These are phyloP conservation scores for Talaromyces borbonicus DNA, from an alignment of 495 filamentous ascomycete genomes.

Conservation along the genomic window DNA sequence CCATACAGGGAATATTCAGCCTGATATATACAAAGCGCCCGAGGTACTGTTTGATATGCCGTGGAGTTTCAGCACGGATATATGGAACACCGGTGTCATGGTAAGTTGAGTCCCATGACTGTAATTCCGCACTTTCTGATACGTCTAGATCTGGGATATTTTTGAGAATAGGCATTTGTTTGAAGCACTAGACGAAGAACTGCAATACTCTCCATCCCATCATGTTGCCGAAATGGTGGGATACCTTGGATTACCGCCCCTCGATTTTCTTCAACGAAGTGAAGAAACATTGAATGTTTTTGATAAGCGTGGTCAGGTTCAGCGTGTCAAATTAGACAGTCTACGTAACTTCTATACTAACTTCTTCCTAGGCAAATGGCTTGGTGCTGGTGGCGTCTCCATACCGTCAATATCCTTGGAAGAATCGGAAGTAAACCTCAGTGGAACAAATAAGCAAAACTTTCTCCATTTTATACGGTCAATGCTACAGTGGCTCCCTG, in stretches of 20 bases:
- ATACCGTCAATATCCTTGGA: conserved; percentile 9
- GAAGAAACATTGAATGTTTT: conserved; percentile 16
- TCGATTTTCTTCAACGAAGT: conserved; percentile 15
- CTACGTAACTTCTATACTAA: conserved; percentile 5
- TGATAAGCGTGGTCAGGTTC: conserved; percentile 14
- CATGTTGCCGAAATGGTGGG: conserved; percentile 21
- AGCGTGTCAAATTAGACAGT: not conserved
- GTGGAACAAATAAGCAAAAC: conserved; percentile 15
- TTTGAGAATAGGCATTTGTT: too few species aligned
- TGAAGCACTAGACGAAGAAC: conserved; percentile 6
- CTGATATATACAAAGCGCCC: too few species aligned
- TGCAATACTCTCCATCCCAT: conserved; percentile 13
- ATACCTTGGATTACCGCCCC: conserved; percentile 18
- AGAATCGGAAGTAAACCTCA: conserved; percentile 15
- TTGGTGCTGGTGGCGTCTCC: conserved; percentile 2
- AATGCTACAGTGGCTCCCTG: conserved; percentile 34
- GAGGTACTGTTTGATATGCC: too few species aligned
- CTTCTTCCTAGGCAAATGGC: too few species aligned
- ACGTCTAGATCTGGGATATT: too few species aligned
- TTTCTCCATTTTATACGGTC: conserved; percentile 28
- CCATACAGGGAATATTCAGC: too few species aligned
- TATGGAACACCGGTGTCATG: too few species aligned
- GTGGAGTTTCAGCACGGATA: too few species aligned
- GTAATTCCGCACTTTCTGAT: too few species aligned
- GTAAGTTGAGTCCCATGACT: too few species aligned